Base-by-base conservation (phyloP, 2,329 filamentous ascomycete genomes). In the Trichoderma pleuroti region DNA sequence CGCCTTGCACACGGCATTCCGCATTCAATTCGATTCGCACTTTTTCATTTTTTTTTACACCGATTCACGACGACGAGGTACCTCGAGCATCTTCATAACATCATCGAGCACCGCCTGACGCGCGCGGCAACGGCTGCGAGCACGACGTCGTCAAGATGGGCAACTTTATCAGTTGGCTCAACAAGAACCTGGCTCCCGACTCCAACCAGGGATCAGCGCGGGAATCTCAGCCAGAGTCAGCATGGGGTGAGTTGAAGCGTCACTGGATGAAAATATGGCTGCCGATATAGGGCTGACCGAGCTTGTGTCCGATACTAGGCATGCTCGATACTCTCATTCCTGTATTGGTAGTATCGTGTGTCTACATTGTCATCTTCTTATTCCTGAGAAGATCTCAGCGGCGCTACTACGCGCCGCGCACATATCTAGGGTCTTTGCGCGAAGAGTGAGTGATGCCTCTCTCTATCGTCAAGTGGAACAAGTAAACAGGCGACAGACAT, bases 401-500 rank as follows among this genome's bases (percentile, higher is more conserved):
- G 26, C 83, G 87, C 30, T 87, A 88, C 65, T 90, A 90, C 76
- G 82, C 86, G 8, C 87, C 88, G 6, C 82, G 88, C 73, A 83
- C 85, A 1, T 82, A 88, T 32, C 75, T 87, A 30, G 81, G 80
- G 21, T 86, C 86, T 56, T 77, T 87, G 12, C 80, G 82, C 11
- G 82, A 85, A 57, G 80, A 85, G 86, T 88, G 80, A 74, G 84
- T 78, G 34, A 14, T 18, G 5, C 16, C 1, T 28, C 32, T 65
- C 14, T 28, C n/a, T 16, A 42, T 42, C n/a, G 39, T 42, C 39
- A n/a, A 42, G 39, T 49, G n/a, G n/a, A 1, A n/a, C n/a, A 49
- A 49, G 46, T 14, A 49, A 49, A 52, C 11, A 24, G 21, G 11
- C 46, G 21, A 24, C 5, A 14, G 21, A 52, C 46, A 24, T 21